A percentile compares a stretch with the other conserved stretches of the same genome.
These are phyloP conservation scores for Stemphylium vesicarium DNA, from an alignment of 2,329 filamentous ascomycete species.

Conservation along the genomic window DNA sequence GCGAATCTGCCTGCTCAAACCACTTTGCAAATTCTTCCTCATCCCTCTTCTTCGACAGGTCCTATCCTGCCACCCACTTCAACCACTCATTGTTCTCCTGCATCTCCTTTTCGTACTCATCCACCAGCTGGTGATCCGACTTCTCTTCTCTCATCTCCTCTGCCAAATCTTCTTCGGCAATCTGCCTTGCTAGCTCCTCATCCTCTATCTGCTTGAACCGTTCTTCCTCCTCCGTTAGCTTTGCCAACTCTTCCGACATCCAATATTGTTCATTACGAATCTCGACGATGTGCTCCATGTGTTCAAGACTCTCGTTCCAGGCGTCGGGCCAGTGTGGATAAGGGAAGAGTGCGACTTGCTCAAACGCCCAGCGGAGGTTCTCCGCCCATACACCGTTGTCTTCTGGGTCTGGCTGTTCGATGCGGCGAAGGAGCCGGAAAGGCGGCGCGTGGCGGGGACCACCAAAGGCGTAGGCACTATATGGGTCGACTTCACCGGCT, in stretches of 20 bases:
- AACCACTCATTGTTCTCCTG: not conserved
- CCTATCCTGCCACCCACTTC: not conserved
- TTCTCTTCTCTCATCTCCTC: no score
- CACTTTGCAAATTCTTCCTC: not conserved
- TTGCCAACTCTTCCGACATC: constrained; percentile 24
- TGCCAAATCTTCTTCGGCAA: no score
- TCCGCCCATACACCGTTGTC: constrained; percentile 35
- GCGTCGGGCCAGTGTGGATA: constrained; percentile 10
- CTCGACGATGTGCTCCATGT: constrained; percentile 30
- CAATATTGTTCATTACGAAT: constrained; percentile 23
- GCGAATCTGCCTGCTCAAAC: no score
- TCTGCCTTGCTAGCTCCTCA: no score
- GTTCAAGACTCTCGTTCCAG: constrained; percentile 35
- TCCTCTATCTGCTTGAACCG: no score
- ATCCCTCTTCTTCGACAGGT: not conserved
- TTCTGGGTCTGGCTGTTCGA: constrained; percentile 14
- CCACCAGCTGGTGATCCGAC: constrained; percentile 12
- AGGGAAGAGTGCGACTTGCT: constrained; percentile 21
- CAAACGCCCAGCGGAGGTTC: constrained; percentile 31
- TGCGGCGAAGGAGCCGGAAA: constrained; percentile 25
- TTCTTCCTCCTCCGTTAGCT: no score
- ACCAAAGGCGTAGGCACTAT: constrained; percentile 25
- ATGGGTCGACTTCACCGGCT: constrained; percentile 11
- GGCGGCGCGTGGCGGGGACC: constrained; percentile 24
- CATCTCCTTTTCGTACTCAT: not conserved